Conservation (phyloP, 768 basidiomycete species). For the Neoboletus brunneissimus region DNA sequence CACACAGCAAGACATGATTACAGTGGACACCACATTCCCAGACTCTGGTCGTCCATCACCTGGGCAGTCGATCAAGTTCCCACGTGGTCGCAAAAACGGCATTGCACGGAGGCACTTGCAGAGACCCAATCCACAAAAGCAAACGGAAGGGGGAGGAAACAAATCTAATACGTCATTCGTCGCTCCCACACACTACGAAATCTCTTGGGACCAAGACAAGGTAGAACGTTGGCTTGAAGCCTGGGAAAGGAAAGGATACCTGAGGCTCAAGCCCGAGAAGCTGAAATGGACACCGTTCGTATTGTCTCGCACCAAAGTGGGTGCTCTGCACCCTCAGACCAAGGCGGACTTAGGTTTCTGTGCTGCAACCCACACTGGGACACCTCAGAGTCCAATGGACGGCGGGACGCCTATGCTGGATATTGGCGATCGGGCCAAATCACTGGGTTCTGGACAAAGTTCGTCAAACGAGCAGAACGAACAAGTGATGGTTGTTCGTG, state of each 20-base stretch:
- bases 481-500: constrained; percentile 1
- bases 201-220: constrained; percentile 66
- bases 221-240: constrained; percentile 63
- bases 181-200: constrained; percentile 67
- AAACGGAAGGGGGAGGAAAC: constrained; percentile 33
- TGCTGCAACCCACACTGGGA: constrained; percentile 4
- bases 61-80: constrained; percentile 74
- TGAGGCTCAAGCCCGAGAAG: constrained; percentile 74
- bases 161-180: constrained; percentile 53
- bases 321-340: constrained; percentile 27
- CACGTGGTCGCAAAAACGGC: constrained; percentile 64
- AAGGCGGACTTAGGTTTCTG: constrained; percentile 15
- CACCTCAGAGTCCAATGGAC: constrained; percentile 20
- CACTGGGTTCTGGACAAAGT: constrained; percentile 12
- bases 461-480: constrained; percentile 18
- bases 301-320: constrained; percentile 45
- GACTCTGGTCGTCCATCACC: constrained; percentile 62
- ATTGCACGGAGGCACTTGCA: constrained; percentile 63
- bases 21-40: constrained; percentile 44
- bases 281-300: constrained; percentile 96
- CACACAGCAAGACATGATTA: constrained; percentile 71
- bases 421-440: constrained; percentile 15
- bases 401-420: constrained; percentile 24
- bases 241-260: constrained; percentile 78
- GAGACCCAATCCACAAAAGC: constrained; percentile 48